Base-by-base conservation (phyloP, 441 rosid species). In the Euphorbia celastroides region DNA sequence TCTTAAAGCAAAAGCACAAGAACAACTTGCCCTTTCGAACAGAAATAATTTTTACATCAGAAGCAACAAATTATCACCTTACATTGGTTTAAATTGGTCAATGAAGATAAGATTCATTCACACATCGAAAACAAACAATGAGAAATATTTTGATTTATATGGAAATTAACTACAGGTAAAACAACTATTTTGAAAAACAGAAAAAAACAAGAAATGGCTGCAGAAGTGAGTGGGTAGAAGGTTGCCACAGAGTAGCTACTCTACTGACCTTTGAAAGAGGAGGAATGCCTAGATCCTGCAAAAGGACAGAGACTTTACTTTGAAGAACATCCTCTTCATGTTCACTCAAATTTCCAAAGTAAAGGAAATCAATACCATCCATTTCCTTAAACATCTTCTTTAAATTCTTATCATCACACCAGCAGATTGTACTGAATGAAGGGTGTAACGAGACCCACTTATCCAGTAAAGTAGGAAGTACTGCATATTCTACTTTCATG, bases 391-490 rank as follows among this genome's bases (percentile, higher is more conserved):
- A 89, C 69, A 79, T 87, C 72, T 79, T 80, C 81, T 74, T 75
- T 72, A 89, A 73, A 72, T 86, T 70, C 65, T 83, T 80, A 75
- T 88, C 82, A 52, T 94, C 96, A 73, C 86, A 84, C 99, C 97
- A 94, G 75, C 97, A 94, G 46, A 89, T 84, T 25, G 84, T 78
- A 78, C 97, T 94, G 70, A 80, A 89, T 27, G 96, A 88, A 71
- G 92, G 80, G 71, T 94, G 97, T 62, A 91, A 69, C 30, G 99
- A 94, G 59, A 85, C 96, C 97, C 97, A 94, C 80, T 82, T 88
- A 75, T 91, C 93, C 62, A 74, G 76, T 65, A 74, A 75, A 60
- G 97, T 86, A 67, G 99, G 99, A 70, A 94, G 90, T 75, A 89
- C 83, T 0, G 86, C 78, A 75, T 70, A 84, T 44, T 92, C 88